These are phyloP conservation scores for Jackrogersella minutella DNA, from an alignment of 495 filamentous ascomycete genomes.

Conservation along the genomic window DNA sequence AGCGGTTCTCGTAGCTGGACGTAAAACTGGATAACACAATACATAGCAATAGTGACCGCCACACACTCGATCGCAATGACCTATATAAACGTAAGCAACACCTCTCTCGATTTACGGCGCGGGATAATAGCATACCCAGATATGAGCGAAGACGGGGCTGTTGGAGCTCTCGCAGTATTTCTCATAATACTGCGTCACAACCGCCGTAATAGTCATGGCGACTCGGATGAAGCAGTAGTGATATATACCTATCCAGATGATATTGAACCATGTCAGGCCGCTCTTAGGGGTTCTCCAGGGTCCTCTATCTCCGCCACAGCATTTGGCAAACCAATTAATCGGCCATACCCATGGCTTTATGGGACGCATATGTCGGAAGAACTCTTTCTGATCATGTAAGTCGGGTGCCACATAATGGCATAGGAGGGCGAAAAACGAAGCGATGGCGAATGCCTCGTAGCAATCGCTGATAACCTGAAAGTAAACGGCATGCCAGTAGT, in stretches of 20 bases:
- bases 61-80: constrained; percentile 72
- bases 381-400: constrained; percentile 86
- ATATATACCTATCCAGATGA: constrained; percentile 86
- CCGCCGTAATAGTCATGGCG: constrained; percentile 82
- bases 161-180: constrained; percentile 82
- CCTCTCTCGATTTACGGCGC: neutral
- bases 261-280: constrained; percentile 94
- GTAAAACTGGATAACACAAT: constrained; percentile 91
- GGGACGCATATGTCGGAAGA: constrained; percentile 72
- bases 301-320: constrained; percentile 70
- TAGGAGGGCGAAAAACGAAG: constrained; percentile 88
- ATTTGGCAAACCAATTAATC: constrained; percentile 71
- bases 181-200: constrained; percentile 71
- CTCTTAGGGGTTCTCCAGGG: constrained; percentile 77
- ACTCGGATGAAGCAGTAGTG: constrained; percentile 91
- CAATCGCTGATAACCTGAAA: constrained; percentile 83
- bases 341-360: constrained; percentile 81
- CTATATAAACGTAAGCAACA: constrained; percentile 49
- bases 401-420: constrained; percentile 84
- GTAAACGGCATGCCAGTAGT: constrained; percentile 83
- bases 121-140: constrained; percentile 71
- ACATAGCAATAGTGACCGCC: constrained; percentile 89
- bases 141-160: constrained; percentile 78
- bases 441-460: constrained; percentile 92
- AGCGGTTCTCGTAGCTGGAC: constrained; percentile 74